Conservation (phyloP, 2,329 filamentous ascomycete genomes). For the Trichoderma sp. region DNA sequence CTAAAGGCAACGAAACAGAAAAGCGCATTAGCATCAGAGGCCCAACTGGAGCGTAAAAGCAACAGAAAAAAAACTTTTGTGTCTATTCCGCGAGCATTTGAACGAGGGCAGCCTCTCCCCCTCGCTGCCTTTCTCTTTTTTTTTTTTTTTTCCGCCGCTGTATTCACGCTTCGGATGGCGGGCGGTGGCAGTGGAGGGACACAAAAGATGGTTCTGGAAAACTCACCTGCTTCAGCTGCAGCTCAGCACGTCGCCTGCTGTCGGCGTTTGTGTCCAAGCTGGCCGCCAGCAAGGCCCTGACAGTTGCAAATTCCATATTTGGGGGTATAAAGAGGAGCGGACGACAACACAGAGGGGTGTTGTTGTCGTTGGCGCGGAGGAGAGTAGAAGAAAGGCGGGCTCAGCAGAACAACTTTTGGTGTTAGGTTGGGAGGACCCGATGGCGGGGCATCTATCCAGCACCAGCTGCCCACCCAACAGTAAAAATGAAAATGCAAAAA, state of each 20-base stretch:
- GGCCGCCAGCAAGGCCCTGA: conserved; percentile 74
- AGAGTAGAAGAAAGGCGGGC: conserved; percentile 15
- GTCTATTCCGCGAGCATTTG: background rate
- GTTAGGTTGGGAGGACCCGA: conserved; percentile 23
- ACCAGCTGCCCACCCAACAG: conserved; percentile 15
- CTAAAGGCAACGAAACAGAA: conserved; percentile 45
- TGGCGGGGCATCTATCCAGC: conserved; percentile 24
- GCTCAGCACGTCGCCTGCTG: conserved; percentile 71
- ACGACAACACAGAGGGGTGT: conserved; percentile 31
- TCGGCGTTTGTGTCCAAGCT: conserved; percentile 74
- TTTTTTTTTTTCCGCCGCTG: background rate
- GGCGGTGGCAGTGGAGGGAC: conserved; percentile 18
- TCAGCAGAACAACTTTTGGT: conserved; percentile 15
- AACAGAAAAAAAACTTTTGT: background rate
- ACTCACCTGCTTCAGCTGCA: conserved; percentile 77
- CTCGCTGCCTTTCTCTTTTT: background rate
- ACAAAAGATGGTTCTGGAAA: conserved; percentile 8
- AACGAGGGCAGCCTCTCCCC: background rate
- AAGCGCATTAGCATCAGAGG: conserved; percentile 22
- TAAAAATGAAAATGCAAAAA: background rate
- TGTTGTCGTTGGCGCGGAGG: conserved; percentile 29
- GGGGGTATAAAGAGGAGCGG: conserved; percentile 23
- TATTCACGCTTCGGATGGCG: conserved; percentile 11
- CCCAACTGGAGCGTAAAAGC: background rate
- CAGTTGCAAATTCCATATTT: conserved; percentile 69